These are phyloP conservation scores for Penicillium thymicola DNA, from an alignment of 2,329 filamentous ascomycete genomes.

Conservation along the genomic window DNA sequence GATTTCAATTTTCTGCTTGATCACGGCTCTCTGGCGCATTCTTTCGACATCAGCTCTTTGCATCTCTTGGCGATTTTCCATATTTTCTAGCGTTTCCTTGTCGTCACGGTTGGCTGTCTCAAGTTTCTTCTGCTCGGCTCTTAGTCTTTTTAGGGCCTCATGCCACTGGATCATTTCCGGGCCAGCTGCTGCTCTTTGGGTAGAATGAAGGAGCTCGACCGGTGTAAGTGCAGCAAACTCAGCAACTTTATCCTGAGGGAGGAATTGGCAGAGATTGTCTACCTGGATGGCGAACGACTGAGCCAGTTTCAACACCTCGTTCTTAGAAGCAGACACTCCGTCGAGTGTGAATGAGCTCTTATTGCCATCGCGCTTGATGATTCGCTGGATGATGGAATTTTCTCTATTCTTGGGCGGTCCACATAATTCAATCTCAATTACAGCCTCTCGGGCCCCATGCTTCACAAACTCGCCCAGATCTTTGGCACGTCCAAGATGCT, in stretches of 20 bases:
- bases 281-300: slow-evolving; percentile 82
- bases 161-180: slow-evolving; percentile 78
- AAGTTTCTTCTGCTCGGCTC: slow-evolving; percentile 65
- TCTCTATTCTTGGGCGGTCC: slow-evolving; percentile 51
- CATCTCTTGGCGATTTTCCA: slow-evolving; percentile 70
- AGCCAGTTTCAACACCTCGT: slow-evolving; percentile 65
- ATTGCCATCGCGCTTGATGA: slow-evolving; percentile 79
- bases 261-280: slow-evolving; percentile 95
- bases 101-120: slow-evolving; percentile 58
- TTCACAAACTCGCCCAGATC: slow-evolving; percentile 89
- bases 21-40: slow-evolving; percentile 69
- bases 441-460: slow-evolving; percentile 72
- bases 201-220: slow-evolving; percentile 77
- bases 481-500: slow-evolving; percentile 80
- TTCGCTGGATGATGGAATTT: slow-evolving; percentile 73
- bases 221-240: slow-evolving; percentile 86
- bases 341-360: slow-evolving; percentile 76
- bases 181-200: slow-evolving; percentile 81
- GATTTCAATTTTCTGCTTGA: slow-evolving; percentile 61
- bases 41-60: slow-evolving; percentile 81
- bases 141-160: slow-evolving; percentile 66
- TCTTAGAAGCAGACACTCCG: slow-evolving; percentile 58
- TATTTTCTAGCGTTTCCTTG: slow-evolving; percentile 60
- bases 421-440: slow-evolving; percentile 87
- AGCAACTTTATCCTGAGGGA: slow-evolving; percentile 92